Base-by-base conservation (phyloP, 2,329 filamentous ascomycete species). In the Verticillium nonalfalfae region DNA sequence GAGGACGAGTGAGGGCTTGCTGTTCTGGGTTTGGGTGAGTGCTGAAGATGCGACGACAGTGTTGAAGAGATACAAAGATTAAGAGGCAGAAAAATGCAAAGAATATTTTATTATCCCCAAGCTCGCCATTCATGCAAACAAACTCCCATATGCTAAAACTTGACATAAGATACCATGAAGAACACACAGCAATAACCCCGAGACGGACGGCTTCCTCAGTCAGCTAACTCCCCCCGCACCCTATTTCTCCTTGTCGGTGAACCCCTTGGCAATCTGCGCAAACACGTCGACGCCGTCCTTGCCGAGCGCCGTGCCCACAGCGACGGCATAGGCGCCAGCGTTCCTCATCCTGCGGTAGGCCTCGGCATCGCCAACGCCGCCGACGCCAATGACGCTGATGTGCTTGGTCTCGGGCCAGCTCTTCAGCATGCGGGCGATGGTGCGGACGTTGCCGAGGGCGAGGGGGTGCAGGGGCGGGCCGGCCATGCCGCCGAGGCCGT, bases 391-490 rank as follows among this genome's bases (percentile, higher is more conserved):
- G 35, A 93, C 78, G 15, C 77, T 76, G 31, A 93, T 77, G n/a
- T 81, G 76, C 10, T 72, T 72, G 57, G 91, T 72, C 40, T 67
- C 66, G 0, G 76, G 68, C 14, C 79, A 68, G 38, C 74, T 72
- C 65, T 88, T 83, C 15, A 93, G 71, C 74, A 90, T 70, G 21
- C 70, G 72, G 21, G 86, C 75, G n/a, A 94, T 79, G 1, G 84
- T 87, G n/a, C 78, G 78, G 36, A 93, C 90, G 67, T 93, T 94
- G 0, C 90, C 90, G 35, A 94, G 73, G 0, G 90, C 87, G 0
- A 94, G 75, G 0, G 89, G 86, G 73, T 93, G 90, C 54, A 94
- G 74, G 18, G 89, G 82, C 11, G 88, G 81, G 0, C 90, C 90
- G 0, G 88, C 90, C 74, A 93, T 79, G 0, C 90, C 90, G 0